These are phyloP conservation scores for Xylaria multiplex DNA, from an alignment of 2,329 filamentous ascomycete genomes.

Conservation along the genomic window DNA sequence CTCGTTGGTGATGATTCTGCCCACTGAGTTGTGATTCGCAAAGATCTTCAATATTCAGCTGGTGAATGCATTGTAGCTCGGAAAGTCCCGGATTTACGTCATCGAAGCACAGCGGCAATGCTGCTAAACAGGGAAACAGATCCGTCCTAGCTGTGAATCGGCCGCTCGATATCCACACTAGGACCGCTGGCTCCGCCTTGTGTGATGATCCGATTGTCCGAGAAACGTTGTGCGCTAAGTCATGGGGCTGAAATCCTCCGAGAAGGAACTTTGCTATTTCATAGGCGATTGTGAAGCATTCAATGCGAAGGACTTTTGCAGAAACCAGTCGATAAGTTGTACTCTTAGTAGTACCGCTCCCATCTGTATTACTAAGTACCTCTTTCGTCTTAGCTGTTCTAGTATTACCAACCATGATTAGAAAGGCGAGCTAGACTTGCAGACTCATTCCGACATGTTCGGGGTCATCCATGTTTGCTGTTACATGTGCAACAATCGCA, in stretches of 20 bases:
- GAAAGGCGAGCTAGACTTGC: background rate
- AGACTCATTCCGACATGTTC: no score
- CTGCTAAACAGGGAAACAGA: conserved; percentile 25
- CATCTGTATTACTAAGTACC: background rate
- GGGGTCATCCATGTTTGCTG: background rate
- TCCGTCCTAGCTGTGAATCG: conserved; percentile 5
- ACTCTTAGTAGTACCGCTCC: background rate
- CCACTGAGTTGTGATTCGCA: background rate
- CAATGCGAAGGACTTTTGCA: background rate
- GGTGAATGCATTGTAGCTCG: background rate
- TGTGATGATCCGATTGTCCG: background rate
- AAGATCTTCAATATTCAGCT: background rate
- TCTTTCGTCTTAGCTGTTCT: no score
- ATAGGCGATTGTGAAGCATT: background rate
- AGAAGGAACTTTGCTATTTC: background rate
- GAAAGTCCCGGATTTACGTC: background rate
- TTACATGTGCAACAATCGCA: background rate
- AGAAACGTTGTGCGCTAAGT: background rate
- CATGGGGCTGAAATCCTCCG: background rate
- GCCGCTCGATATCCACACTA: conserved; percentile 3
- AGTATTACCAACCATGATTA: background rate
- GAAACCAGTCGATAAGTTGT: no score
- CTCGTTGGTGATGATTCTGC: background rate
- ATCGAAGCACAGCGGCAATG: conserved; percentile 8
- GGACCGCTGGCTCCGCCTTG: background rate